Evolutionary conservation across 805 yeast species (phyloP).

Genomic region (Lachancea waltii): DNA sequence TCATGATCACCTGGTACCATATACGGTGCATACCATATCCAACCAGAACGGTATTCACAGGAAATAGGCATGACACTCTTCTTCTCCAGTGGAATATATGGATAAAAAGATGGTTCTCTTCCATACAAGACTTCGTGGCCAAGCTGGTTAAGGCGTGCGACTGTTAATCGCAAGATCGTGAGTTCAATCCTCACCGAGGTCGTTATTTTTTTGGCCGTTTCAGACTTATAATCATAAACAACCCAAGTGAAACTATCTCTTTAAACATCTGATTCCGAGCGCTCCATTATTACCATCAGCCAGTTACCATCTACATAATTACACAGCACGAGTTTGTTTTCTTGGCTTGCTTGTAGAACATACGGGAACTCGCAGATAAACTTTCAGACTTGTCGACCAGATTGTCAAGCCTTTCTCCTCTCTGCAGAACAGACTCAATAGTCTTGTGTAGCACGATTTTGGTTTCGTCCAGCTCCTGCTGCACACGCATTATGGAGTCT

Average conservation of each 20-base stretch:
- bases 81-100: no score
- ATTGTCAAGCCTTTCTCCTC: slow-evolving; percentile 94
- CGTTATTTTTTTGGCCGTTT: slow-evolving; percentile 22
- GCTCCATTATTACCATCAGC: no score
- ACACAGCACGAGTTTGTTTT: slow-evolving; percentile 88
- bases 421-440: slow-evolving; percentile 84
- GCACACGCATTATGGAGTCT: slow-evolving; percentile 93
- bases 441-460: slow-evolving; percentile 94
- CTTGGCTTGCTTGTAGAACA: slow-evolving; percentile 96
- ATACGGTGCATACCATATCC: no score
- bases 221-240: no score
- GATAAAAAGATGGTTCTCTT: no score
- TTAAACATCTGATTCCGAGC: neutral
- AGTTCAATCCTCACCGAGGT: slow-evolving; percentile 56
- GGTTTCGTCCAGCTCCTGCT: slow-evolving; percentile 95
- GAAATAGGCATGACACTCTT: no score
- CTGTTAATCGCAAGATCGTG: slow-evolving; percentile 61
- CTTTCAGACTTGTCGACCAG: slow-evolving; percentile 95
- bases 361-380: slow-evolving; percentile 75
- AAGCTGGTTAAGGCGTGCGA: slow-evolving; percentile 58
- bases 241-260: no score
- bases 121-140: slow-evolving; percentile 42
- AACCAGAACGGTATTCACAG: no score
- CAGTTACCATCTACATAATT: slow-evolving; percentile 42
- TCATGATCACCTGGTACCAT: no score